Evolutionary conservation across 495 filamentous ascomycete genomes (phyloP), one percentile per base, ranked within the genome.

Genomic region (Annulohypoxylon nitens): DNA sequence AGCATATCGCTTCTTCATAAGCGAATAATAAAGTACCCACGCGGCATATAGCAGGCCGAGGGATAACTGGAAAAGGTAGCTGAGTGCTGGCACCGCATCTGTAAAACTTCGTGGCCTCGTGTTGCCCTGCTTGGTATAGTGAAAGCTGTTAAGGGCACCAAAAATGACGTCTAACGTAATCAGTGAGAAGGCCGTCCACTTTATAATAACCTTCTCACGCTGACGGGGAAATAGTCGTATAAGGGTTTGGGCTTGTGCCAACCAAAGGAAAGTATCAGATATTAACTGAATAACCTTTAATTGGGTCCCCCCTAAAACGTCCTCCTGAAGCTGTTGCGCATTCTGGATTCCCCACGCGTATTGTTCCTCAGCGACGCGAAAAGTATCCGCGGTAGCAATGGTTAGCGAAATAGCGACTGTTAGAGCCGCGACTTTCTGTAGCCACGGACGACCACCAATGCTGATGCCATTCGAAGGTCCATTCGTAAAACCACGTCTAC

Each of bases 181-280:
- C 50, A 99, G 87, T 4, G 92, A 93, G 81, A 98, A 97, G 1
- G 94, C 96, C 8, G 93, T 92, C 96, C 96, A 99, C 82, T 98
- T 98, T 83, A 99, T 99, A 76, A 98, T 92, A 20, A 98, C 89
- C 81, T 98, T 98, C 79, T 99, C 96, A 70, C 97, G 94, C 75
- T 98, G 94, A 26, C 96, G 92, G 16, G 97, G 97, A 76, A 99
- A 99, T 0, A 99, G 83, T 54, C 96, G 90, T 76, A 99, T 97
- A 54, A 99, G 83, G 0, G 96, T 99, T 79, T 99, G 96, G 0
- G 97, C 95, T 81, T 99, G 96, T 1, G 96, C 96, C 61, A 98
- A 89, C 96, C 96, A 99, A 10, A 99, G 87, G 75, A 97, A 98
- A 0, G 95, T 93, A 78, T 97, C 93, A 3, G 94, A 97, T 58